Percentiles rank a stretch among this genome's conserved stretches.
phyloP scores from a whole-genome alignment of 139 green algal genomes.

The Chlamydomonas schloesseri region DNA sequence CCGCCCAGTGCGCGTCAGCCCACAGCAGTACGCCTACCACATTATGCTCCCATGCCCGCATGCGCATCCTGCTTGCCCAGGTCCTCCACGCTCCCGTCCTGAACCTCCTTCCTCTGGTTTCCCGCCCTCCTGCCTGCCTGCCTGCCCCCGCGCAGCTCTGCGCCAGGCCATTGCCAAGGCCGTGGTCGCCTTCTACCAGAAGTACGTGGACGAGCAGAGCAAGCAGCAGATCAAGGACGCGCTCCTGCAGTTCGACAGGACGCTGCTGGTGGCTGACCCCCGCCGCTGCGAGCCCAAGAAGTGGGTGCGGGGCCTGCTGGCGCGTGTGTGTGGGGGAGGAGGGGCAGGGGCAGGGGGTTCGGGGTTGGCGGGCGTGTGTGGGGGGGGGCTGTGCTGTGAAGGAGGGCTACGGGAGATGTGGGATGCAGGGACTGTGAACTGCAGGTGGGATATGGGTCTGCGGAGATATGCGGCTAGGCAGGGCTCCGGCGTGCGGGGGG shows the following conservation, averaged over 20 bases:
- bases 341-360: background rate
- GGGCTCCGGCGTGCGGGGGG: too few relatives aligned
- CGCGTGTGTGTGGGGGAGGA: background rate
- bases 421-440: too few relatives aligned
- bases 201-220: constrained; percentile 98
- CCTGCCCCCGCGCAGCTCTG: constrained; percentile 89
- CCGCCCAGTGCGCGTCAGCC: too few relatives aligned
- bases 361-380: too few relatives aligned
- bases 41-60: too few relatives aligned
- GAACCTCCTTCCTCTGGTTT: background rate
- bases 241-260: constrained; percentile 96
- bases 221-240: constrained; percentile 98
- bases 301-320: constrained; percentile 61
- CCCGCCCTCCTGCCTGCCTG: background rate
- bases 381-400: too few relatives aligned
- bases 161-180: constrained; percentile 98
- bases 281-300: constrained; percentile 99
- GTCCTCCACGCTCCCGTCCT: too few relatives aligned
- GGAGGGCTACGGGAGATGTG: too few relatives aligned
- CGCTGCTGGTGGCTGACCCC: constrained; percentile 97
- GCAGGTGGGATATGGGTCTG: too few relatives aligned
- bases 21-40: too few relatives aligned
- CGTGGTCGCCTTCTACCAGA: constrained; percentile 99
- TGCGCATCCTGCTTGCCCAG: too few relatives aligned
- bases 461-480: too few relatives aligned